A percentile compares a stretch with the other conserved stretches of the same genome.
Conservation (phyloP, 1,284 basidiomycete species). For the Athelia sp. region DNA sequence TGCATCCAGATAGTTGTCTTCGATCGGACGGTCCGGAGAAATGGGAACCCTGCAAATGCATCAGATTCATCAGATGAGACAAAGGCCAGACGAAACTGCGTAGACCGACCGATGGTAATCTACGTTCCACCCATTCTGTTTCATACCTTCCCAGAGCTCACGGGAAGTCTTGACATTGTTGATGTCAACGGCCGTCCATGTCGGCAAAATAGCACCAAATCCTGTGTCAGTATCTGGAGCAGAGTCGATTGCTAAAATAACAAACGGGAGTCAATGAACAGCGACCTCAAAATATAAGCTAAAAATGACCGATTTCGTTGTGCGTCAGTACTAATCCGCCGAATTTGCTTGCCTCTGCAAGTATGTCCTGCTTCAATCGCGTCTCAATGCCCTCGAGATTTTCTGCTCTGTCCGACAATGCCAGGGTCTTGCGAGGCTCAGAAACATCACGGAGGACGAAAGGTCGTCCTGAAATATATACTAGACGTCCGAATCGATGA, state of each 20-base stretch:
- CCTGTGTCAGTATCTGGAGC: slow-evolving; percentile 55
- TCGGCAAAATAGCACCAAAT: slow-evolving; percentile 77
- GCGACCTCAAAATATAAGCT: not conserved
- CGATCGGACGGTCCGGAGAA: slow-evolving; percentile 83
- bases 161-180: slow-evolving; percentile 83
- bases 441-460: slow-evolving; percentile 95
- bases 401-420: slow-evolving; percentile 87
- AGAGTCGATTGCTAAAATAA: slow-evolving; percentile 14
- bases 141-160: slow-evolving; percentile 84
- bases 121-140: slow-evolving; percentile 83
- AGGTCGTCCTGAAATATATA: slow-evolving; percentile 91
- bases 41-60: slow-evolving; percentile 75
- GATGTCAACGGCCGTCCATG: slow-evolving; percentile 91
- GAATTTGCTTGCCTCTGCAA: slow-evolving; percentile 81
- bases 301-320: slow-evolving; percentile 68
- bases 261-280: slow-evolving; percentile 1
- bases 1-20: slow-evolving; percentile 93
- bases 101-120: slow-evolving; percentile 31
- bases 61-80: not conserved
- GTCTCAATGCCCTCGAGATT: slow-evolving; percentile 95
- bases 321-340: slow-evolving; percentile 82
- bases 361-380: slow-evolving; percentile 88
- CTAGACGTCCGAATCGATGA: slow-evolving; percentile 34
- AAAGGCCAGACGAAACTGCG: not conserved
- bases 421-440: slow-evolving; percentile 77